phyloP scores from a whole-genome alignment of 192 early-diverging fungal genomes.

The Coemansia erecta region DNA sequence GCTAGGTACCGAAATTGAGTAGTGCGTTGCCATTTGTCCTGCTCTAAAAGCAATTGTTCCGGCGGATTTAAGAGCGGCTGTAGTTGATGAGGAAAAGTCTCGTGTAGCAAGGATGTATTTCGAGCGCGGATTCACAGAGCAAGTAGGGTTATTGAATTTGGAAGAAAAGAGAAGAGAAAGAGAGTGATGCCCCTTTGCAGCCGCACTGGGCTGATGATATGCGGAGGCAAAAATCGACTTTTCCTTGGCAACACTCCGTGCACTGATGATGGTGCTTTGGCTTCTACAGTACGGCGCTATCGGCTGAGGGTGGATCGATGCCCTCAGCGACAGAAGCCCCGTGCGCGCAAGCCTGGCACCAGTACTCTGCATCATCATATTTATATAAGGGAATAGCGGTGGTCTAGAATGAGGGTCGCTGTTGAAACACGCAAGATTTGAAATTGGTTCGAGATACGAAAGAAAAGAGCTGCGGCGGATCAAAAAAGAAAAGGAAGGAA shows the following conservation, averaged over 20 bases:
- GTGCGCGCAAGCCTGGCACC: too few species aligned
- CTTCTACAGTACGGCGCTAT: too few species aligned
- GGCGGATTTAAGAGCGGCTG: neutral
- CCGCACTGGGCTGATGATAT: neutral
- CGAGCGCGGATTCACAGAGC: neutral
- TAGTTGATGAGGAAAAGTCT: neutral
- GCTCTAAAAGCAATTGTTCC: conserved; percentile 4
- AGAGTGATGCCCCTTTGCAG: neutral
- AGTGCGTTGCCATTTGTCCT: conserved; percentile 31
- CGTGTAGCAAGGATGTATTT: neutral
- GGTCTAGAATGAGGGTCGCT: too few species aligned
- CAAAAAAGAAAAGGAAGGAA: too few species aligned
- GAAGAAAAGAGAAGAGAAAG: neutral
- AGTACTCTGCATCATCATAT: too few species aligned
- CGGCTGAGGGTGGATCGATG: too few species aligned
- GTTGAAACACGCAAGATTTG: neutral
- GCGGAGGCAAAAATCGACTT: too few species aligned
- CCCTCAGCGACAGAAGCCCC: too few species aligned
- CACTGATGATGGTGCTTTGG: too few species aligned
- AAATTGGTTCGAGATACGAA: neutral
- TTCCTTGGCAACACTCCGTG: too few species aligned
- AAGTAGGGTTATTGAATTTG: neutral
- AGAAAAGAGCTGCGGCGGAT: too few species aligned
- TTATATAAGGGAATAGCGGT: too few species aligned
- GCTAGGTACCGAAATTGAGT: conserved; percentile 34